Base-by-base conservation (phyloP, 164 flowering plant genomes). In the Liquidambar formosana region DNA sequence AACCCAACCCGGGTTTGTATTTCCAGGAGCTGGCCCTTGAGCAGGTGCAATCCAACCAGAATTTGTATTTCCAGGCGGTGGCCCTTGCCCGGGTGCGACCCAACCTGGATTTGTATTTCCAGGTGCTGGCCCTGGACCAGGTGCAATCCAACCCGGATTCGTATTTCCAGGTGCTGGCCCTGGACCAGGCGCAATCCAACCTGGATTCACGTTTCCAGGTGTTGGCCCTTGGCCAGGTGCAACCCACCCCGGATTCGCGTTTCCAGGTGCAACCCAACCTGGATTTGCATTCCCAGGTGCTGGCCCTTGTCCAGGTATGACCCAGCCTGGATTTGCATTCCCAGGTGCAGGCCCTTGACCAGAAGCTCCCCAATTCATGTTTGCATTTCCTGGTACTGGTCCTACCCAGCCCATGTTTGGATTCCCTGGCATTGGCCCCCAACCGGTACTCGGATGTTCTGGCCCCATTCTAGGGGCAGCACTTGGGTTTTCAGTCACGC, bases 341-440 rank as follows among this genome's bases (percentile, higher is more conserved):
- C 38, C 57, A 12, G 68, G 66, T 0, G 64, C 52, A 19, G 66
- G 51, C 1, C 64, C 69, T 43, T 70, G 82, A 11, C 57, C 67
- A 10, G 79, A 12, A 48, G 71, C 67, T 5, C 53, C 80, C 86
- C 86, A 85, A 60, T 66, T 75, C 21, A 75, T 27, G 71, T 75
- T 75, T 28, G 72, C 19, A 72, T 67, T 73, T 52, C 27, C 57
- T 3, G 72, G 81, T 5, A 69, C 57, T 22, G 74, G 72, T 65
- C 77, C 81, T 23, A 57, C 89, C 85, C 86, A 81, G 27, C 81
- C 85, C 69, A 76, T 63, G 60, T 83, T 88, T 63, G 75, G 76
- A 61, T 79, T 84, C 57, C 68, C 84, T 18, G 74, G 82, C 65
- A 78, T 62, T 16, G 80, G 70, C 10, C 77, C 78, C 87, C 85